Evolutionary conservation across 345 rosid genomes (phyloP).

Genomic region (Euphorbia pulcherrima): DNA sequence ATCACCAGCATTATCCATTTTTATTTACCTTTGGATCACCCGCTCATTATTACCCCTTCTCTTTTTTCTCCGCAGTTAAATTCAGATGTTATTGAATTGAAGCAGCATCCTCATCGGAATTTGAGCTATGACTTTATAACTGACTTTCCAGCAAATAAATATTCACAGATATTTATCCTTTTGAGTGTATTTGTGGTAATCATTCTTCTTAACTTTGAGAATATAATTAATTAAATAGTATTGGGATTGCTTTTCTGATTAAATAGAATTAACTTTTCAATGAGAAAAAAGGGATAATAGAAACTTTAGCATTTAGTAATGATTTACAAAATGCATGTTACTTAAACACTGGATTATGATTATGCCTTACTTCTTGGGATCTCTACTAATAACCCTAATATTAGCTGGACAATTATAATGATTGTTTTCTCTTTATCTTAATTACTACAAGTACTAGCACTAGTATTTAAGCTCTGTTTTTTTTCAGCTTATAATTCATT

Average conservation of each 20-base stretch:
- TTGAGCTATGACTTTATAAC: slow-evolving; percentile 5
- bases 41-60: background rate
- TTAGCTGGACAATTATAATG: background rate
- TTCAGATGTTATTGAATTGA: too few species aligned
- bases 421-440: background rate
- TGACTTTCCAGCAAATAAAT: background rate
- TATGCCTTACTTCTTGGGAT: too few species aligned
- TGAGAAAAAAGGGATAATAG: too few species aligned
- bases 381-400: too few species aligned
- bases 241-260: background rate
- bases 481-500: too few species aligned
- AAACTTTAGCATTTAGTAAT: too few species aligned
- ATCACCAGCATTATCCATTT: slow-evolving; percentile 13
- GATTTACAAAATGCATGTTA: too few species aligned
- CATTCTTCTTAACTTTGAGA: slow-evolving; percentile 5
- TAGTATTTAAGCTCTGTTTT: too few species aligned
- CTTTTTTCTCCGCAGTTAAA: too few species aligned
- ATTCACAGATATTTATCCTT: background rate
- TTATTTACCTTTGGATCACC: background rate
- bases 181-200: slow-evolving; percentile 12
- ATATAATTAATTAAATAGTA: background rate
- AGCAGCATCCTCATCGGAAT: background rate
- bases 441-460: too few species aligned
- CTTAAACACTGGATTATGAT: too few species aligned
- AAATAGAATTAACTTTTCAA: background rate